phyloP scores from a whole-genome alignment of 2,329 filamentous ascomycete species.

The Didymella glomerata region DNA sequence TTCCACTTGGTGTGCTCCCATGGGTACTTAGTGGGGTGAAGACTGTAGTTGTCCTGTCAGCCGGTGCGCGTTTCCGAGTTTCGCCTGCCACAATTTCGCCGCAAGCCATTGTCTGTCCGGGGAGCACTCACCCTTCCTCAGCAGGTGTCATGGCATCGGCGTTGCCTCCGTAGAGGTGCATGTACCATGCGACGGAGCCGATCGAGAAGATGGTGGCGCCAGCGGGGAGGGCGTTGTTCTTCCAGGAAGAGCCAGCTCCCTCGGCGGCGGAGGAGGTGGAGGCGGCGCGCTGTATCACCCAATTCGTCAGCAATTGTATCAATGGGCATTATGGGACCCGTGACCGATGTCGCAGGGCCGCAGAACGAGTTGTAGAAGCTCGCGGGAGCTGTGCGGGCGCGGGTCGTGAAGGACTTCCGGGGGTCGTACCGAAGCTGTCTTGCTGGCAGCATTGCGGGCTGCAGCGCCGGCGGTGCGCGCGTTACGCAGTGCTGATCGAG shows the following conservation, averaged over 20 bases:
- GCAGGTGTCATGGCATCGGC: slow-evolving; percentile 89
- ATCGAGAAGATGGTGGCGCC: slow-evolving; percentile 86
- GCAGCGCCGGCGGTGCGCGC: slow-evolving; percentile 84
- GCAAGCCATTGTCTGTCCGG: slow-evolving; percentile 26
- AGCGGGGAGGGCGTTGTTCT: slow-evolving; percentile 84
- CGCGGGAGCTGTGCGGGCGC: slow-evolving; percentile 38
- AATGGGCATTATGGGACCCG: slow-evolving; percentile 36
- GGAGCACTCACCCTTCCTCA: slow-evolving; percentile 91
- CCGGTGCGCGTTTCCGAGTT: slow-evolving; percentile 28
- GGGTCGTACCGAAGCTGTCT: slow-evolving; percentile 57
- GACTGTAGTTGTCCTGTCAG: slow-evolving; percentile 63
- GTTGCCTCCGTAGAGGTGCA: slow-evolving; percentile 90
- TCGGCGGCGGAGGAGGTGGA: slow-evolving; percentile 76
- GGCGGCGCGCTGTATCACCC: slow-evolving; percentile 61
- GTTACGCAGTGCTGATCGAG: slow-evolving; percentile 88
- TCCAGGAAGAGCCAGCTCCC: slow-evolving; percentile 76
- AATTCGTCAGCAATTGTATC: slow-evolving; percentile 44
- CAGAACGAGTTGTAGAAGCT: slow-evolving; percentile 39
- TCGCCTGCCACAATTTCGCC: slow-evolving; percentile 37
- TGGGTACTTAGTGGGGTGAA: slow-evolving; percentile 90
- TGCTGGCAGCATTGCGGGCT: slow-evolving; percentile 69
- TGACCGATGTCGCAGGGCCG: slow-evolving; percentile 19
- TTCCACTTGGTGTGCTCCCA: slow-evolving; percentile 93
- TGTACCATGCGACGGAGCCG: slow-evolving; percentile 96
- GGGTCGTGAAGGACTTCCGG: slow-evolving; percentile 36